Base-by-base conservation (phyloP, 805 yeast genomes). In the Brettanomyces sp. region DNA sequence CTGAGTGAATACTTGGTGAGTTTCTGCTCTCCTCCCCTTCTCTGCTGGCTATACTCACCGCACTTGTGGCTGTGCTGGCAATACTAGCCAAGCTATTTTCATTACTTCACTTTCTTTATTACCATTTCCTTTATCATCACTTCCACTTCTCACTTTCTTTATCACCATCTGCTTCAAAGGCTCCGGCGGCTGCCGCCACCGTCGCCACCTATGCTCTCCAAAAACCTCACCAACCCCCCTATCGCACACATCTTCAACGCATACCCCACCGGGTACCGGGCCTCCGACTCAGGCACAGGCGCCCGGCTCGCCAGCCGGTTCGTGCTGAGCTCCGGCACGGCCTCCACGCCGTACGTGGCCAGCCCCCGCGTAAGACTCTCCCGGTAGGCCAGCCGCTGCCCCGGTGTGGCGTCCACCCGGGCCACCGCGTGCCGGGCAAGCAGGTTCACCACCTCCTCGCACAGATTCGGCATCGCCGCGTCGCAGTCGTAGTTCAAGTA, bases 401-500 rank as follows among this genome's bases (percentile, higher is more conserved):
- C 69, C 22, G 79, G 74, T 0, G 95, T 77, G 18, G 84, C 80
- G 5, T 80, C 88, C 4, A 85, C 82, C 48, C 88, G 74, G 0
- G 82, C 72, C 35, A 86, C 67, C 0, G 96, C 82, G 49, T 73
- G 72, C 60, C 69, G 82, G 57, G 88, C 84, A 52, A 93, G 70
- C 53, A 84, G 82, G 52, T 88, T 90, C 45, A 89, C 78, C 39
- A 89, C 70, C 43, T 79, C 72, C 64, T 93, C 99, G 64, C 90
- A 87, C 43, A 90, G 72, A 61, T 93, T 93, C 36, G 93, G 85
- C 73, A 82, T 76, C 2, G 76, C 66, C 32, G 79, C 69, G 60
- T 89, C 96, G 69, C 99, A 93, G 64, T 93, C 99, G 63, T 93
- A 95, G 64, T 93, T 93, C 57, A 93, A 73, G 60, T 91, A 93